Base-by-base conservation (phyloP, 2,329 filamentous ascomycete genomes). In the Aspergillus terreus region DNA sequence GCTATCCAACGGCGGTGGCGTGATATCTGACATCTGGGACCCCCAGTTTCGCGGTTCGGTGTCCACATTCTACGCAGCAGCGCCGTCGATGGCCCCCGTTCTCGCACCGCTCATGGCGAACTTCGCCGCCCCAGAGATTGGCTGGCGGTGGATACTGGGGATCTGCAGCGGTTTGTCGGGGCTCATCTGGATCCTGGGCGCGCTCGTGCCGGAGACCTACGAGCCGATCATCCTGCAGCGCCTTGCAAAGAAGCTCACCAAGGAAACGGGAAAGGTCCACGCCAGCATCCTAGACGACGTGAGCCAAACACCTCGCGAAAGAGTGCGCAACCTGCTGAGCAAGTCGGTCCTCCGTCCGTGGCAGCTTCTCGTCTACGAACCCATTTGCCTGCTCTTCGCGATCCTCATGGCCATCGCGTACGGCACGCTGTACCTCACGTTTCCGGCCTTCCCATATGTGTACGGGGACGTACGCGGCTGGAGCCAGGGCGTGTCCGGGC, bases 101-200 rank as follows among this genome's bases (percentile, higher is more conserved):
- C 81, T 70, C 63, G 82, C 84, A 0, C 85, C 85, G 2, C 82
- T 87, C 41, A 77, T 79, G 9, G 82, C 82, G 50, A 83, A 83
- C 4, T 88, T 87, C 63, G 71, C 86, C 2, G 80, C 80, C 4
- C 74, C 82, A 59, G 72, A 75, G 2, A 76, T 77, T 17, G 83
- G 83, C 11, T 87, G 85, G 85, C 72, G 82, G 56, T 87, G 85
- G 85, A 78, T 87, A 14, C 72, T 80, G 59, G 82, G 81, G 2
- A 64, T 86, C 41, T 78, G 81, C 61, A 76, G 80, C 35, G 80
- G 82, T 50, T 84, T 86, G 65, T 82, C 80, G 4, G 82, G 81
- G 5, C 67, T 77, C 12, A 74, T 85, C 38, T 84, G 79, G 47
- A 53, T 65, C 23, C 4, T 56, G 4, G 59, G 59, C 9, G 25